Conservation (phyloP, 257 asterid genomes). For the Anisodus acutangulus region DNA sequence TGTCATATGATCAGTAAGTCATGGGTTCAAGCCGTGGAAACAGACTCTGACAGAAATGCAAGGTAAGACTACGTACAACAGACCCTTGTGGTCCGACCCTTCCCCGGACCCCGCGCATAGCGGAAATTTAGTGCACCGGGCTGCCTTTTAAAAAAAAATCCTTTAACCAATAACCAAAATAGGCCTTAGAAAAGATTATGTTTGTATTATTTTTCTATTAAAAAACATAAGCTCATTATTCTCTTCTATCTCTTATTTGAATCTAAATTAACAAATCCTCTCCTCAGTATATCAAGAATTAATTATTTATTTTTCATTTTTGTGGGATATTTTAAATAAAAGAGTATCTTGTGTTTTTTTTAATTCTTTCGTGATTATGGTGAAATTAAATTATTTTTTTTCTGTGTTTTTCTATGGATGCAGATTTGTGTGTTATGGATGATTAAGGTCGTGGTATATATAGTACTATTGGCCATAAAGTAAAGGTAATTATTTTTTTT, state of each 20-base stretch:
- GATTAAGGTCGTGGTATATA: conserved; percentile 8
- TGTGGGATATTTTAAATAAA: neutral
- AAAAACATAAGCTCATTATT: neutral
- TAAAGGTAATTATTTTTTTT: neutral
- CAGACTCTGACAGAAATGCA: too few relatives aligned
- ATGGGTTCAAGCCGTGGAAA: too few relatives aligned
- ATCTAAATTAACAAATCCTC: conserved; percentile 21
- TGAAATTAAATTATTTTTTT: neutral
- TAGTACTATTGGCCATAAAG: neutral
- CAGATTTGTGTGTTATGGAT: conserved; percentile 16
- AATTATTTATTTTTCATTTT: neutral
- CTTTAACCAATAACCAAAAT: neutral
- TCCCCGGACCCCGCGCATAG: too few relatives aligned
- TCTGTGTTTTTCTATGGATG: neutral
- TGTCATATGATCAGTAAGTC: too few relatives aligned
- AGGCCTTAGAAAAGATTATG: neutral
- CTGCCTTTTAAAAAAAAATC: too few relatives aligned
- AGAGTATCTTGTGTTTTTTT: neutral
- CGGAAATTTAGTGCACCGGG: too few relatives aligned
- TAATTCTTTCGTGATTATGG: neutral
- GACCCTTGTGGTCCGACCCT: too few relatives aligned
- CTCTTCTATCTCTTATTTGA: neutral
- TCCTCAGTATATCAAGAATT: conserved; percentile 4
- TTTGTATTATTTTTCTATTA: neutral
- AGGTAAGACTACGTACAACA: too few relatives aligned